Evolutionary conservation across 306 rosid genomes (phyloP), one percentile per base, ranked within the genome.

Genomic region (Vachellia collinsii): DNA sequence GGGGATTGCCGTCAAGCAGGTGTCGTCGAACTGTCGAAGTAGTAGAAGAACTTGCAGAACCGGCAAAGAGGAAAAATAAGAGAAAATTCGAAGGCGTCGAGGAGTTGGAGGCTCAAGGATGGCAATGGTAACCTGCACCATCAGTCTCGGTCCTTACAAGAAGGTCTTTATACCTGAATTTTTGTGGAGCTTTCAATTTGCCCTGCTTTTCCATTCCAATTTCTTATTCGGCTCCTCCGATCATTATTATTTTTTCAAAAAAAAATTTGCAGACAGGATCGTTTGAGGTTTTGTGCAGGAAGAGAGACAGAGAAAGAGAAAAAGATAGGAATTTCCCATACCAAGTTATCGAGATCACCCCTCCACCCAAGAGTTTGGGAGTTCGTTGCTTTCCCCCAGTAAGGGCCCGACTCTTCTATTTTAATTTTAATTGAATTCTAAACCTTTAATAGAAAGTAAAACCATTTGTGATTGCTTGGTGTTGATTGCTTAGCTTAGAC

Each of bases 361-460:
- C 99, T 87, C 99, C 99, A 11, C 99, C 99, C 77, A 94, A 88
- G 86, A 83, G 62, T 85, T 97, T 93, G 17, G 97, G 99, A 69
- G 85, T 92, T 84, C 99, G 99, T 80, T 91, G 97, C 90, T 80
- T 94, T 14, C 91, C 97, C 23, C 86, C 97, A 19, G 98, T 94
- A 85, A 84, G 97, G 80, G 5, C 77, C 72, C 41, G 20, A 65
- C 50, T 12, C 3, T 11, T 54, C 3, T 42, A 19, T 7, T 16
- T 29, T 73, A 1, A 8, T 54, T 78, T 23, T n/a, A 12, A 34
- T 19, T 70, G 34, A 71, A 70, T 63, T 48, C 1, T 11, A 51
- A 50, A 64, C 12, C 13, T 42, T 16, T 10, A 67, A 12, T 72
- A 4, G 5, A 58, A 39, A 4, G 36, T 71, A 62, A 59, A 59